These are phyloP conservation scores for Oryza glaberrima DNA, from an alignment of 176 grass and related monocot genomes.

Conservation along the genomic window DNA sequence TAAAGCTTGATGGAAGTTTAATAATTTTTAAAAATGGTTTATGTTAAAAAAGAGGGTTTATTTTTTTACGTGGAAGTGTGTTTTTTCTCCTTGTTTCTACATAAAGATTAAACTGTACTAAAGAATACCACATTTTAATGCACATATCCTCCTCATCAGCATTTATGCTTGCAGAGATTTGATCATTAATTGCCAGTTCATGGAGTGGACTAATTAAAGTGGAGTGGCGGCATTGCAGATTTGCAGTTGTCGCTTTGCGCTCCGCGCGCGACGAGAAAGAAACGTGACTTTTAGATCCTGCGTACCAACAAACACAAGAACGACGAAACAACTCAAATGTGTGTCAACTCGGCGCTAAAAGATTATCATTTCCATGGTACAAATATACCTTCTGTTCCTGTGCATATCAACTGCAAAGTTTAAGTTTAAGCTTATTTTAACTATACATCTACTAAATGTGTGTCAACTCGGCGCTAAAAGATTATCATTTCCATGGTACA, in stretches of 20 bases:
- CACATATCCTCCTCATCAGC: not conserved
- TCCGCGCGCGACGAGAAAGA: not conserved
- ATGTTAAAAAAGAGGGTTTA: no score
- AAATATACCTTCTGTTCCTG: no score
- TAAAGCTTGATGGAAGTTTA: not conserved
- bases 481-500: no score
- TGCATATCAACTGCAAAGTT: not conserved
- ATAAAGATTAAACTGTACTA: not conserved
- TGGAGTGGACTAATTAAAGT: not conserved
- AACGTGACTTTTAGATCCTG: not conserved
- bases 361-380: no score
- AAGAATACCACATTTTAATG: not conserved
- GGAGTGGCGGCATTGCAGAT: not conserved
- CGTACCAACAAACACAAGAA: not conserved
- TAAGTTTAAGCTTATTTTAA: no score
- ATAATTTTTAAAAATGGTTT: not conserved
- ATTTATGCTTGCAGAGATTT: slow-evolving; percentile 17
- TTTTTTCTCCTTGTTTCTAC: not conserved
- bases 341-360: not conserved
- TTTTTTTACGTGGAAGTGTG: not conserved
- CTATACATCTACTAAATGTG: not conserved
- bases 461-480: not conserved
- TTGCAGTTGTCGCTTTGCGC: not conserved
- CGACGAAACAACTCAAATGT: not conserved
- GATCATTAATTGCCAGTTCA: not conserved